Evolutionary conservation across 768 basidiomycete genomes (phyloP).

Genomic region (Ramaria sp.): DNA sequence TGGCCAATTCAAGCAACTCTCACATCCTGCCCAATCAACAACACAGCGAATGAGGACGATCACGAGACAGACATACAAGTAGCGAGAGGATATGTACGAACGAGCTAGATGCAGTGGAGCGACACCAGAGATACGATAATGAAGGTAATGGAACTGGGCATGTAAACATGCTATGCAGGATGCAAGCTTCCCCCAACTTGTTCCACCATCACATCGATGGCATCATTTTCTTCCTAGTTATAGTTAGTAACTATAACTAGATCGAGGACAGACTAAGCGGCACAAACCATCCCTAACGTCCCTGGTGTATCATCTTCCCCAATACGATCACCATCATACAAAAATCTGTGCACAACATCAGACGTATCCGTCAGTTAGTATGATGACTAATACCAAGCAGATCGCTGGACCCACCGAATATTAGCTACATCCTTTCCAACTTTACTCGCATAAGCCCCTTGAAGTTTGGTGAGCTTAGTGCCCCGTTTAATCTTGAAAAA

Average conservation of each 20-base stretch:
- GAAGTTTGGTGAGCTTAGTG: slow-evolving; percentile 86
- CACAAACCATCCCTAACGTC: slow-evolving; percentile 71
- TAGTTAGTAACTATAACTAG: background rate
- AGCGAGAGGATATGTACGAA: background rate
- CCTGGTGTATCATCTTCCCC: slow-evolving; percentile 80
- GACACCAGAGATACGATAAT: slow-evolving; percentile 2
- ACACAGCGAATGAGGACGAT: background rate
- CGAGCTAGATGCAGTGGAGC: background rate
- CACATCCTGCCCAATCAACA: background rate
- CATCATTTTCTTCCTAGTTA: slow-evolving; percentile 42
- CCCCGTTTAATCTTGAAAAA: slow-evolving; percentile 96
- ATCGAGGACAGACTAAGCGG: background rate
- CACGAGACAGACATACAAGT: background rate
- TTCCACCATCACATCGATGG: slow-evolving; percentile 96
- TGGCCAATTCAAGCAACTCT: background rate
- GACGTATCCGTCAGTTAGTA: background rate
- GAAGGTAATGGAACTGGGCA: background rate
- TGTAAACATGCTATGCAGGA: background rate
- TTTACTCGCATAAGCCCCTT: slow-evolving; percentile 85
- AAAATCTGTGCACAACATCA: slow-evolving; percentile 43
- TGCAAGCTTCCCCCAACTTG: slow-evolving; percentile 19
- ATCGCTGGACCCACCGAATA: slow-evolving; percentile 58
- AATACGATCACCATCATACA: slow-evolving; percentile 86
- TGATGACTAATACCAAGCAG: background rate
- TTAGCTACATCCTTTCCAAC: slow-evolving; percentile 82